Base-by-base conservation (phyloP, 2,329 filamentous ascomycete species). In the Pyrenochaeta sp. region DNA sequence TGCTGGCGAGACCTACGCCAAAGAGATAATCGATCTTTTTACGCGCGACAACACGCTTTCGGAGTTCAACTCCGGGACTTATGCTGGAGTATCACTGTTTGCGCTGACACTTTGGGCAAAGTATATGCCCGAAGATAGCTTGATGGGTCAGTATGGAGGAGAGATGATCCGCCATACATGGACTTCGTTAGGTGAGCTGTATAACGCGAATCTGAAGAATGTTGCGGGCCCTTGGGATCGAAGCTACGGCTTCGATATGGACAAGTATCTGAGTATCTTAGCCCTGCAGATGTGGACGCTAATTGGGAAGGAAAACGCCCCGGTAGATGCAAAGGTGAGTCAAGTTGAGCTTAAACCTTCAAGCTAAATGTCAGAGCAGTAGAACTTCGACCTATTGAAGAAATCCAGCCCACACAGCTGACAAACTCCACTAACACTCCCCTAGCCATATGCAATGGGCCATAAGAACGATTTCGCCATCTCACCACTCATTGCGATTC, bases 191-290 rank as follows among this genome's bases (percentile, higher is more conserved):
- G 78, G 80, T 0, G 64, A 82, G 45, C 78, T 89, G 1, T 89
- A 86, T 78, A 84, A 88, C 52, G 82, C 86, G 0, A 79, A 82
- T 1, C 72, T 89, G 74, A 84, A 81, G 62, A 89, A 89, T 59
- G 80, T 88, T 47, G 86, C 86, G 2, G 87, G 87, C 0, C 87
- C 87, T 0, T 89, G 87, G 87, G 87, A 89, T 70, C 82, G 87
- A 0, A 79, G 82, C 0, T 89, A 89, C 60, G 86, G 86, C 0
- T 88, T 83, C 56, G 86, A 89, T 58, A 88, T 89, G 86, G 88
- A 86, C 53, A 77, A 81, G 6, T 89, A 89, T 64, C 70, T 88
- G 3, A 84, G 84, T 51, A 79, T 89, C 48, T 82, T 88, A 70
- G 83, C 83, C 0, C 70, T 86, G 13, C 86, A 86, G 74, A 80